phyloP scores from a whole-genome alignment of 257 asterid genomes.

The Solanum verrucosum region DNA sequence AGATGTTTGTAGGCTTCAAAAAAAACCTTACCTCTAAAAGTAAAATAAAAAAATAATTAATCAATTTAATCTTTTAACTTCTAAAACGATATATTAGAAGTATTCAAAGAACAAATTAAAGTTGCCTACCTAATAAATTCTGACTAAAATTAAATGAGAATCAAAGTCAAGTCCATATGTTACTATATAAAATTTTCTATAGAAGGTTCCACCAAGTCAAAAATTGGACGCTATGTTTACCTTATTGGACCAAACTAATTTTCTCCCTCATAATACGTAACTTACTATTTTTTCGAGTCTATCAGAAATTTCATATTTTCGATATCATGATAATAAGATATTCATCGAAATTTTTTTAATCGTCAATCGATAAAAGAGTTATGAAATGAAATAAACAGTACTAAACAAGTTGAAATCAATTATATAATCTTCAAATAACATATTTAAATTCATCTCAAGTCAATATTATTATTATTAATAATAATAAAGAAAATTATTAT shows the following conservation, averaged over 20 bases:
- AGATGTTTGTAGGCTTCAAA: neutral
- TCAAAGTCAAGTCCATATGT: neutral
- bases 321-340: neutral
- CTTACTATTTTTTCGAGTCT: neutral
- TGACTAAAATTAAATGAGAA: neutral
- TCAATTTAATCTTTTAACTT: neutral
- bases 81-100: neutral
- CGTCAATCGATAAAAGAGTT: neutral
- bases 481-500: neutral
- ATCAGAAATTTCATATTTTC: neutral
- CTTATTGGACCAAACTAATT: neutral
- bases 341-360: neutral
- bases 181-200: neutral
- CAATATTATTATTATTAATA: neutral
- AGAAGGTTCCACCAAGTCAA: neutral
- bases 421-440: neutral
- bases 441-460: neutral
- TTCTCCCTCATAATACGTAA: neutral
- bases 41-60: neutral
- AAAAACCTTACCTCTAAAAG: neutral
- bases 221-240: neutral
- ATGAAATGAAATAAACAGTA: neutral
- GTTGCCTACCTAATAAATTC: neutral
- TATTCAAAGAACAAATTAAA: neutral
- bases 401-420: neutral